Conservation (phyloP, 2,329 filamentous ascomycete species). For the Tolypocladium sp. region DNA sequence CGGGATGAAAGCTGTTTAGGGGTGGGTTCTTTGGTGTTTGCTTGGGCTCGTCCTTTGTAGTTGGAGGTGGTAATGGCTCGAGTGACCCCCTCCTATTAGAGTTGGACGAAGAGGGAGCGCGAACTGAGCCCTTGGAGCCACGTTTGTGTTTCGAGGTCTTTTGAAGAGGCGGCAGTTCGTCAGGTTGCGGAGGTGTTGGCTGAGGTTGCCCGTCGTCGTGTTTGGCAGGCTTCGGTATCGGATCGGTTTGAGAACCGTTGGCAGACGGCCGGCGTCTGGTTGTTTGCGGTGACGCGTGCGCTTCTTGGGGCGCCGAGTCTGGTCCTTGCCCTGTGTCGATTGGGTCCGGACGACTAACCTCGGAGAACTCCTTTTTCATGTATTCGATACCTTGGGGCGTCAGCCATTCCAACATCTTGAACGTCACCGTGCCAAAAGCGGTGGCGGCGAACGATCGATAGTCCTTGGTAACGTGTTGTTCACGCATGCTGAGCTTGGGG, state of each 20-base stretch:
- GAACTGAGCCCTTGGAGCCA: slow-evolving; percentile 11
- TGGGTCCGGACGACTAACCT: slow-evolving; percentile 5
- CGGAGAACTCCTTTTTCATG: slow-evolving; percentile 30
- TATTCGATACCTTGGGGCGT: slow-evolving; percentile 46
- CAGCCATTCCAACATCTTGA: slow-evolving; percentile 65
- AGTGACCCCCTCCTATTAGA: slow-evolving; percentile 18
- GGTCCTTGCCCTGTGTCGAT: slow-evolving; percentile 1
- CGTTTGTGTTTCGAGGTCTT: slow-evolving; percentile 5
- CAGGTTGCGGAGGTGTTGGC: neutral
- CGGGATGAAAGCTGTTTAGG: slow-evolving; percentile 18
- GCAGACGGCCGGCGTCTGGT: neutral
- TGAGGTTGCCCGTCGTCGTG: neutral
- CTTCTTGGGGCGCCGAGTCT: neutral
- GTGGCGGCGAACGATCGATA: slow-evolving; percentile 54
- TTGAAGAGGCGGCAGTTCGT: slow-evolving; percentile 3
- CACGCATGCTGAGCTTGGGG: slow-evolving; percentile 28
- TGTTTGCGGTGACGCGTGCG: neutral
- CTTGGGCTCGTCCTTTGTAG: slow-evolving; percentile 18
- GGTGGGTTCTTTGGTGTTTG: slow-evolving; percentile 19
- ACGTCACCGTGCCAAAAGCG: slow-evolving; percentile 55
- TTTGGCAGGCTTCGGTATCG: neutral
- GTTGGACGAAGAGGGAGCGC: slow-evolving; percentile 14
- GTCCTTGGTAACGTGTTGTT: slow-evolving; percentile 42
- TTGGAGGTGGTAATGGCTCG: slow-evolving; percentile 18
- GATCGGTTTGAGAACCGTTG: neutral